phyloP scores from a whole-genome alignment of 139 green algal species.

The Tetradesmus obliquus region DNA sequence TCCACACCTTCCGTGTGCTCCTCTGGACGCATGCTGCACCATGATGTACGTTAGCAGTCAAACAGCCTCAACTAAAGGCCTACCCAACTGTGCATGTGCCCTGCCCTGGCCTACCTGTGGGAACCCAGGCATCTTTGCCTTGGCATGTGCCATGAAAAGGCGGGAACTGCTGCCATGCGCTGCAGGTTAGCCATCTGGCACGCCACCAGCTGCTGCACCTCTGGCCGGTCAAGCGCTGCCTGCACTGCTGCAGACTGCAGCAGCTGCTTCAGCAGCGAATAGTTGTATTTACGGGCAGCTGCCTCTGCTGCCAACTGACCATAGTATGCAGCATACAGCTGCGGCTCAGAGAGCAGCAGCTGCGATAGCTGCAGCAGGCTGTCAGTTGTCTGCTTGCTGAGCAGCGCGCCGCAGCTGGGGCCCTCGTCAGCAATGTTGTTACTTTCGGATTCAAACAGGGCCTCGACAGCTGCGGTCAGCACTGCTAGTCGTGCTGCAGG shows the following conservation, averaged over 20 bases:
- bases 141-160: background rate
- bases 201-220: constrained; percentile 10
- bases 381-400: too few species aligned
- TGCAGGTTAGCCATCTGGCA: background rate
- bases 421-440: too few species aligned
- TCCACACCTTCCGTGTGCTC: too few species aligned
- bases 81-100: background rate
- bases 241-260: background rate
- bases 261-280: background rate
- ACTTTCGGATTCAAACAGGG: too few species aligned
- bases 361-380: too few species aligned
- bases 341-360: background rate
- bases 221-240: background rate
- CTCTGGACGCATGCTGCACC: too few species aligned
- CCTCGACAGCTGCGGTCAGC: too few species aligned
- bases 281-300: background rate
- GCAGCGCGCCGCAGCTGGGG: too few species aligned
- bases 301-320: background rate
- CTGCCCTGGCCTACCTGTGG: too few species aligned
- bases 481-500: too few species aligned
- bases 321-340: background rate
- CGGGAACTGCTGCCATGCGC: background rate
- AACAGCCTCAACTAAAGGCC: background rate
- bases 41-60: too few species aligned
- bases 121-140: too few species aligned